Base-by-base conservation (phyloP, 2,329 filamentous ascomycete species). In the Claviceps humidiphila region DNA sequence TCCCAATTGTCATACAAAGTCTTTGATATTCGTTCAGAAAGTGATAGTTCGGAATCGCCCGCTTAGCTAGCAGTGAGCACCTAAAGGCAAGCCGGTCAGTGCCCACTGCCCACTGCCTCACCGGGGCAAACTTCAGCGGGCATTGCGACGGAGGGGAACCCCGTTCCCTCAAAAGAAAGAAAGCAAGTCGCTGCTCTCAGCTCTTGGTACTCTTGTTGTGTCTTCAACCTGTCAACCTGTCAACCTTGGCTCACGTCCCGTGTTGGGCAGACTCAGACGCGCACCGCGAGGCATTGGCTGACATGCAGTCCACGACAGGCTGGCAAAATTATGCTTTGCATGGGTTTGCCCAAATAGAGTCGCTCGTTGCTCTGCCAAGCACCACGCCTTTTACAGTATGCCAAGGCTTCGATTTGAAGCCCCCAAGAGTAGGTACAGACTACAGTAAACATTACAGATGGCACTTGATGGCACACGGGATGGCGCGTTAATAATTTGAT, bases 241-340 rank as follows among this genome's bases (percentile, higher is more conserved):
- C 41, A 24, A 20, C n/a, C n/a, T 17, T 5, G 17, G 41, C 41
- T 22, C 44, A 13, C 9, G 20, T 47, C 6, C 45, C 17, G 45
- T 22, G 45, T 47, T 22, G 45, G 45, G n/a, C 45, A 47, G 45
- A 38, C 30, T 22, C 24, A 26, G 45, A 38, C 30, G 11, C 45
- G 11, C 3, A 5, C 26, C 3, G 11, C n/a, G 38, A 20, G 46
- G 34, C 46, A 40, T 48, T 24, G 46, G 17, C 46, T 16, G 46
- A 16, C 46, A 42, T 20, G 2, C 22, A 43, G 20, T 43, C 24
- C 20, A 42, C 38, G 38, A 49, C 47, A 49, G 24, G 47, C 22
- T 49, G 37, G 47, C 47, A 17, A 42, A 49, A 34, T 49, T 49
- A 49, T 49, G 47, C 38, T 42, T 49, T 49, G 47, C 47, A 49